Evolutionary conservation across 2,329 filamentous ascomycete genomes (phyloP).

Genomic region (Pezicula rhizophila): DNA sequence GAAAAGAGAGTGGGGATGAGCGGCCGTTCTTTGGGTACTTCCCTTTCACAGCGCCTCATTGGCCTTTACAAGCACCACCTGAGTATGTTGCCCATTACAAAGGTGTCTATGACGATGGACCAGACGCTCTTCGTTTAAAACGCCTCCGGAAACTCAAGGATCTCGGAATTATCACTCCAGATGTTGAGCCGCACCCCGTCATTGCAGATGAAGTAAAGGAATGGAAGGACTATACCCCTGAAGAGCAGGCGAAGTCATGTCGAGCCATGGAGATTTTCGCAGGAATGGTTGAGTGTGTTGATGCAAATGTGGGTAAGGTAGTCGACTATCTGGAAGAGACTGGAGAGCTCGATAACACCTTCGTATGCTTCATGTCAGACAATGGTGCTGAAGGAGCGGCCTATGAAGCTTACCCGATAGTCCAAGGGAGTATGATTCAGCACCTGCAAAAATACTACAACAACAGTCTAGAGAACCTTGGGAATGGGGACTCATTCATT

Average conservation of each 20-base stretch:
- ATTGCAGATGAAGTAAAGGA: conserved; percentile 41
- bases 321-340: conserved; percentile 48
- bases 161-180: conserved; percentile 45
- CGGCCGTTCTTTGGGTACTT: conserved; percentile 43
- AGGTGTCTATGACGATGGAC: conserved; percentile 52
- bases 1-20: conserved; percentile 13
- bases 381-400: conserved; percentile 55
- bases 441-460: conserved; percentile 51
- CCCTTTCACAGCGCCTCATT: conserved; percentile 47
- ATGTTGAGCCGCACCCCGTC: conserved; percentile 45
- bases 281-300: conserved; percentile 58
- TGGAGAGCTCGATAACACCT: conserved; percentile 56
- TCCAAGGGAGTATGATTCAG: conserved; percentile 46
- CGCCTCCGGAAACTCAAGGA: conserved; percentile 51
- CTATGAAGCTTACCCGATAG: conserved; percentile 51
- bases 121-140: conserved; percentile 45
- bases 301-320: conserved; percentile 52
- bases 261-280: conserved; percentile 56
- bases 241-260: conserved; percentile 41
- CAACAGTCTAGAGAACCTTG: conserved; percentile 51
- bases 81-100: conserved; percentile 31
- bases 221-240: conserved; percentile 40
- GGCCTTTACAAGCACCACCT: conserved; percentile 43
- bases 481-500: conserved; percentile 49
- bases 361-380: conserved; percentile 57